Evolutionary conservation across 192 early-diverging fungal genomes (phyloP).

Genomic region (Coemansia sp.): DNA sequence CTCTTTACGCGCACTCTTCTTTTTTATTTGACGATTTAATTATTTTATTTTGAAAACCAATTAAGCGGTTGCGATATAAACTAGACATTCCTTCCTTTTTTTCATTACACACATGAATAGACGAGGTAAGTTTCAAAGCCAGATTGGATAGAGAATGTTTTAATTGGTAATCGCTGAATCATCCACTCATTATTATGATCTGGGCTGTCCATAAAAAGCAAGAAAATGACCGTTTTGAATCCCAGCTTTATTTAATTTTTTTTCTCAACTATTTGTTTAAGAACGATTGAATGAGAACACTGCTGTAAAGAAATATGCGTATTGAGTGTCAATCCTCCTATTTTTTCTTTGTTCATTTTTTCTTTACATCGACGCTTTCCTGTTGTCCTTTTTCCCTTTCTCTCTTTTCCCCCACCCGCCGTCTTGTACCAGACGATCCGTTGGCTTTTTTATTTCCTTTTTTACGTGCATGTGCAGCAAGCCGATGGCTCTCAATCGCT

Average conservation of each 20-base stretch:
- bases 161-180: too few species aligned
- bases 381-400: not conserved
- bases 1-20: too few species aligned
- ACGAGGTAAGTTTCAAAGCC: too few species aligned
- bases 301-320: not conserved
- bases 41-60: too few species aligned
- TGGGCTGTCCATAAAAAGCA: not conserved
- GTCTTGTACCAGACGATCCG: not conserved
- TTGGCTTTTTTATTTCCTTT: not conserved
- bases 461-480: too few species aligned
- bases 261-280: not conserved
- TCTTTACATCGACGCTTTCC: not conserved
- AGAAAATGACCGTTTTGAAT: too few species aligned
- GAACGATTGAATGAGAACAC: not conserved
- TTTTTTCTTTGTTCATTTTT: not conserved
- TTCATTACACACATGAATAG: too few species aligned
- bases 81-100: too few species aligned
- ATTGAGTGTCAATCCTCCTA: not conserved
- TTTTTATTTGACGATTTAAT: too few species aligned
- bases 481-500: not conserved
- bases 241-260: slow-evolving; percentile 1
- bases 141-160: too few species aligned
- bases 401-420: not conserved
- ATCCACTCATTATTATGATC: too few species aligned
- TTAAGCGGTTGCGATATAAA: too few species aligned